Evolutionary conservation across 2,329 filamentous ascomycete species (phyloP), one percentile per base, ranked within the genome.

Genomic region (Cladosporium sp.): DNA sequence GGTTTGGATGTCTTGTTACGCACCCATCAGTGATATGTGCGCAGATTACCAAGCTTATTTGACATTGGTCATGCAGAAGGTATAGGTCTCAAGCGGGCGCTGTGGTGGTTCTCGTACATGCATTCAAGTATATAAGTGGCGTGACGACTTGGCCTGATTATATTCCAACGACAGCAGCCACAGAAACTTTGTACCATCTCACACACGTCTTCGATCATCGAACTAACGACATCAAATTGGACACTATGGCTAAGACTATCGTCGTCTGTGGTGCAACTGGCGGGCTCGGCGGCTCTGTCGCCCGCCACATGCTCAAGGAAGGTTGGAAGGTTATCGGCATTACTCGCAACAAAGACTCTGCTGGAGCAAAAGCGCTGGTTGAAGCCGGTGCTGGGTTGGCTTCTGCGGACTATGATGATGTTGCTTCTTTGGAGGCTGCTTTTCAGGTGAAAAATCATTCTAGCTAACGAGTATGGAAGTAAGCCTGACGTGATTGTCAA

Each of bases 241-340:
- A 52, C 14, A 66, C 33, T 18, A 69, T 69, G 67, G 18, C 66
- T 7, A 69, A 70, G 40, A 52, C 58, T n/a, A 53, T 66, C 33
- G 65, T 62, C 21, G 65, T 68, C 23, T 49, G 52, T 14, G 66
- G 65, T 23, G 66, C 64, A 46, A 67, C 66, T 14, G 66, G 66
- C 55, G 26, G 35, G 4, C 72, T 73, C 44, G 72, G 72, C 28
- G 70, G 69, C 6, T 67, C 67, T 14, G 69, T 73, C 4, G 70
- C 68, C 21, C 66, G 66, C 26, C 49, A 59, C 8, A 31, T 73
- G 11, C 67, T 73, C 12, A 67, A 72, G 49, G 69, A 69, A 16
- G 66, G 65, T 16, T 74, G 69, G 68, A 68, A 67, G 53, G 67
- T 74, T 35, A 67, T 71, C 10, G 71, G 64, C 11, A 69, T 74